Conservation (phyloP, 2,329 filamentous ascomycete genomes). For the Claviceps capensis region DNA sequence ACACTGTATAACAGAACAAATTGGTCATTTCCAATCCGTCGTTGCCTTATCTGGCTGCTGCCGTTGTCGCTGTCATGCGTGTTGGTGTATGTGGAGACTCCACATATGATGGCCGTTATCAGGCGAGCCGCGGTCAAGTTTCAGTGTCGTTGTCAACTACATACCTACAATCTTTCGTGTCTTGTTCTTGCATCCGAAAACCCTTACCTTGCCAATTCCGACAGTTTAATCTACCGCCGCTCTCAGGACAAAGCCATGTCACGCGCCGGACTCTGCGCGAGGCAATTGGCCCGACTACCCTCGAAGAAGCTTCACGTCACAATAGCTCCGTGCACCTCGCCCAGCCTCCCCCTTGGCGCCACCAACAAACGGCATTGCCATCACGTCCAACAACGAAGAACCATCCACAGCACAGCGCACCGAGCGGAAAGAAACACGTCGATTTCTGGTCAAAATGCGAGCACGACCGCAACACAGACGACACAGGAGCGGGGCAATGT, state of each 20-base stretch:
- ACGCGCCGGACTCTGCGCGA: neutral
- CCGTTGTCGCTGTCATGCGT: neutral
- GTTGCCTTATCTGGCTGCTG: neutral
- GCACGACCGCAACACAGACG: slow-evolving; percentile 1
- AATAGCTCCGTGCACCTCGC: neutral
- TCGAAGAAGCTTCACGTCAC: neutral
- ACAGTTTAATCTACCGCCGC: neutral
- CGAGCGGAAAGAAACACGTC: neutral
- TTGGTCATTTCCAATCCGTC: neutral
- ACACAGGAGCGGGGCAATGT: slow-evolving; percentile 9
- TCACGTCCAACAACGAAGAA: neutral
- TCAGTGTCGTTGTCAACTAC: too few relatives aligned
- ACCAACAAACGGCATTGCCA: neutral
- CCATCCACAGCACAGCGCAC: neutral
- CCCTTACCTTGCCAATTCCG: neutral
- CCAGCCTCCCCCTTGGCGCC: neutral
- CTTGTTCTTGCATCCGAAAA: neutral
- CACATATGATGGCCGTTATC: too few relatives aligned
- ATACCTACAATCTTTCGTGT: too few relatives aligned
- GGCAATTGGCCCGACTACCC: neutral
- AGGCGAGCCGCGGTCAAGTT: too few relatives aligned
- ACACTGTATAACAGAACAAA: neutral
- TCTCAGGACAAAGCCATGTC: slow-evolving; percentile 1
- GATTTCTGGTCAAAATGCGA: neutral
- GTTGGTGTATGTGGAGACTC: too few relatives aligned